Evolutionary conservation across 148 eudicot species (phyloP).

Genomic region (Cornus kousa): DNA sequence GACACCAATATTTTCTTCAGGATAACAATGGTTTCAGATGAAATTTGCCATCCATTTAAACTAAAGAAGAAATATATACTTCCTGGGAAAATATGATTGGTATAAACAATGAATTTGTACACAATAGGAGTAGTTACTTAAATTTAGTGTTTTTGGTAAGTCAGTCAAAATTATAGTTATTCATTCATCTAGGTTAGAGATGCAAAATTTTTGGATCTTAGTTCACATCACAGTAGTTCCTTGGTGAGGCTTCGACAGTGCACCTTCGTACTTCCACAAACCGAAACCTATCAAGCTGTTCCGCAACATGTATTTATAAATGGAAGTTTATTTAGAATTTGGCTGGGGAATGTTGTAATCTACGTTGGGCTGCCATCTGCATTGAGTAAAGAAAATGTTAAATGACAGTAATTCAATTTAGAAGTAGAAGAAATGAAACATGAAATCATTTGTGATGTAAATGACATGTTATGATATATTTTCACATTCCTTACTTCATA

Average conservation of each 20-base stretch:
- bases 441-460: neutral
- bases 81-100: neutral
- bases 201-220: neutral
- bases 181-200: neutral
- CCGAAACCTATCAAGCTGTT: neutral
- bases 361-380: neutral
- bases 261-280: neutral
- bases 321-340: neutral
- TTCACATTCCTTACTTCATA: slow-evolving; percentile 2
- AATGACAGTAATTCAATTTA: neutral
- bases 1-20: no score
- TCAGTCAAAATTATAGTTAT: neutral
- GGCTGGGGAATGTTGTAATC: neutral
- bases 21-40: no score
- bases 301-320: neutral
- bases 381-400: neutral
- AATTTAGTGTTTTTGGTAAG: neutral
- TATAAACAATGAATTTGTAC: neutral
- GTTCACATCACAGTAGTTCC: neutral
- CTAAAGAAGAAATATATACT: neutral
- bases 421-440: neutral
- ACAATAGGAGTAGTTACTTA: neutral
- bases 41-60: no score
- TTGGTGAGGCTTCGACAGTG: neutral
- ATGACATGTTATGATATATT: neutral